These are phyloP conservation scores for Claviceps citrina DNA, from an alignment of 2,329 filamentous ascomycete species.

Conservation along the genomic window DNA sequence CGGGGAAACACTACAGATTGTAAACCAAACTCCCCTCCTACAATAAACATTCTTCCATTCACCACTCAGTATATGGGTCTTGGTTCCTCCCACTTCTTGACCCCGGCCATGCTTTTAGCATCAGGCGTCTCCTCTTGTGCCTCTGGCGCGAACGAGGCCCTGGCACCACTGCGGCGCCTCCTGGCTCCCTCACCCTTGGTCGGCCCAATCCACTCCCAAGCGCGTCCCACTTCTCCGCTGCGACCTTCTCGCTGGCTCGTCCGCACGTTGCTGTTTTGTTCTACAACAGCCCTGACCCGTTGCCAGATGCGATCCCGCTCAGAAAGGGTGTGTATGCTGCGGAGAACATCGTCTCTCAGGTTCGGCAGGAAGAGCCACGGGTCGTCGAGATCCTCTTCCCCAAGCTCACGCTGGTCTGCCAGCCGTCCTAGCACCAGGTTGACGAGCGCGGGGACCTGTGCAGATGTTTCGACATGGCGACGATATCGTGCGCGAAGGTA, in stretches of 20 bases:
- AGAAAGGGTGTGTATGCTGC: slow-evolving; percentile 60
- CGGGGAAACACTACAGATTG: too few relatives aligned
- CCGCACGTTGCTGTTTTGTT: slow-evolving; percentile 85
- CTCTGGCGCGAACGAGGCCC: slow-evolving; percentile 32
- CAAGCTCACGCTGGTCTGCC: slow-evolving; percentile 68
- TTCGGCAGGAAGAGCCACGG: slow-evolving; percentile 77
- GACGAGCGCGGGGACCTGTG: slow-evolving; percentile 69
- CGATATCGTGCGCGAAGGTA: slow-evolving; percentile 53
- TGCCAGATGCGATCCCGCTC: slow-evolving; percentile 74
- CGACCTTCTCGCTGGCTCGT: slow-evolving; percentile 53
- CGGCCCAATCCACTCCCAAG: slow-evolving; percentile 57
- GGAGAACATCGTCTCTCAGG: slow-evolving; percentile 76
- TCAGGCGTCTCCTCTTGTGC: slow-evolving; percentile 18
- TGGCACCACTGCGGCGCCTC: slow-evolving; percentile 31
- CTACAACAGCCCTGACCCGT: slow-evolving; percentile 68
- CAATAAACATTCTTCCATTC: neutral
- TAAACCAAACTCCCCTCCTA: too few relatives aligned
- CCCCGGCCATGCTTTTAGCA: slow-evolving; percentile 12
- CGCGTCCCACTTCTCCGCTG: slow-evolving; percentile 49
- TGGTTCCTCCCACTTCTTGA: slow-evolving; percentile 27
- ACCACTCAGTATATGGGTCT: slow-evolving; percentile 25
- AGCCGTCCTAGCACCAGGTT: slow-evolving; percentile 72
- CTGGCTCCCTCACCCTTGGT: slow-evolving; percentile 29
- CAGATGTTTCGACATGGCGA: slow-evolving; percentile 47
- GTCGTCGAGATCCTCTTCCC: slow-evolving; percentile 52